Base-by-base conservation (phyloP, 2,329 filamentous ascomycete genomes). In the Ophiostoma piceae region DNA sequence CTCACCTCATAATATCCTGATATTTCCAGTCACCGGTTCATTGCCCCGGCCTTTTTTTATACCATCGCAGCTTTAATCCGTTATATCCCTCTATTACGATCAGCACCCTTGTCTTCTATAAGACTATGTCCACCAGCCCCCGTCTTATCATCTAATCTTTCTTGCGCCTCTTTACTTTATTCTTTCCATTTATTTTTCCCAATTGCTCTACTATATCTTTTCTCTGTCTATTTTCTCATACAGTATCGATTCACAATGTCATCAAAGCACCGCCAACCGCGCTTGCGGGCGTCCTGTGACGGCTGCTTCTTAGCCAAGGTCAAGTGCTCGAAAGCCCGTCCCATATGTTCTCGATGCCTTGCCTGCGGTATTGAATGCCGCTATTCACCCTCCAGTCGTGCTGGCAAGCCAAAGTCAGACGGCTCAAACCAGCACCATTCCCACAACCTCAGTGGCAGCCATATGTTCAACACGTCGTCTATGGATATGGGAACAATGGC, bases 241-340 rank as follows among this genome's bases (percentile, higher is more conserved):
- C 70, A 73, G 4, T 71, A 73, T 71, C 74, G 6, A 12, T 9
- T 9, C 6, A 32, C 57, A 32, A 71, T 73, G 29, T 69, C 74
- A 19, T 67, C 74, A 1, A 77, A 77, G 67, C 73, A 72, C 9
- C 75, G 76, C 19, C 76, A 76, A 67, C 75, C 75, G 4, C 74
- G 76, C 16, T 74, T 77, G 60, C 73, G 76, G 22, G 76, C 76
- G 29, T 85, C 84, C 22, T 86, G 84, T 74, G 84, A 86, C 72
- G 82, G 82, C 8, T 86, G 84, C 76, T 85, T 85, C 75, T 76
- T 84, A 26, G 84, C 84, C 72, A 86, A 86, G 74, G 83, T 86
- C 76, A 85, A 85, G 74, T 86, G 84, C 76, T 84, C 82, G 72
- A 85, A 85, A 73, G 78, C 79, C 2, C 78, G 82, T n/a, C 84